Evolutionary conservation across 371 early-diverging fungal genomes (phyloP).

Genomic region (Zancudomyces culisetae): DNA sequence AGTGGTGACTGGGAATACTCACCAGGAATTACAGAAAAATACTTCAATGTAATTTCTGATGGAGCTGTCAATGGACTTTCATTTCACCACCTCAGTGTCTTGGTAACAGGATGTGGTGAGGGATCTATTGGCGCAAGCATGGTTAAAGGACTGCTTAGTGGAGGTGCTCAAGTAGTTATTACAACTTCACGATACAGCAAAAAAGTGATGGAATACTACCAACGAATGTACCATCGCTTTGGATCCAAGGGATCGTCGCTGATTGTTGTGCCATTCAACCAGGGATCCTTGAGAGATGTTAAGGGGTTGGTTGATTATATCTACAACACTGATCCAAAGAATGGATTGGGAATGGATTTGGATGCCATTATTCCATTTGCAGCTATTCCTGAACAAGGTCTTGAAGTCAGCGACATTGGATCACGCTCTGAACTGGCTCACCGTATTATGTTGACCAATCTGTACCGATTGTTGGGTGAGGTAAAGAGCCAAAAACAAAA

Average conservation of each 20-base stretch:
- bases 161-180: slow-evolving; percentile 80
- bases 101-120: slow-evolving; percentile 81
- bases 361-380: slow-evolving; percentile 92
- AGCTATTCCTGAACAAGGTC: slow-evolving; percentile 76
- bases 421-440: slow-evolving; percentile 77
- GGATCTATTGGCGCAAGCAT: slow-evolving; percentile 83
- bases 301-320: slow-evolving; percentile 63
- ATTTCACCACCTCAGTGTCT: slow-evolving; percentile 58
- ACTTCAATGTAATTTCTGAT: slow-evolving; percentile 51
- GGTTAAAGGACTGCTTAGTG: slow-evolving; percentile 66
- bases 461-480: slow-evolving; percentile 52
- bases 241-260: slow-evolving; percentile 77
- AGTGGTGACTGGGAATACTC: slow-evolving; percentile 46
- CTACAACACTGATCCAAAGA: slow-evolving; percentile 46
- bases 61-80: slow-evolving; percentile 59
- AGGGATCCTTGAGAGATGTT: slow-evolving; percentile 71
- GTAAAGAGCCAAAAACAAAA: slow-evolving; percentile 40
- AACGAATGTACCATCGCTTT: slow-evolving; percentile 58
- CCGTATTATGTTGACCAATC: slow-evolving; percentile 24
- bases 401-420: slow-evolving; percentile 71
- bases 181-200: slow-evolving; percentile 85
- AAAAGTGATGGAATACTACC: slow-evolving; percentile 69
- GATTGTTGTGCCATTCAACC: slow-evolving; percentile 91
- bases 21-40: slow-evolving; percentile 41
- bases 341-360: slow-evolving; percentile 78